A percentile compares a stretch with the other conserved stretches of the same genome.
These are phyloP conservation scores for Periglandula ipomoeae DNA, from an alignment of 2,329 filamentous ascomycete species.

Conservation along the genomic window DNA sequence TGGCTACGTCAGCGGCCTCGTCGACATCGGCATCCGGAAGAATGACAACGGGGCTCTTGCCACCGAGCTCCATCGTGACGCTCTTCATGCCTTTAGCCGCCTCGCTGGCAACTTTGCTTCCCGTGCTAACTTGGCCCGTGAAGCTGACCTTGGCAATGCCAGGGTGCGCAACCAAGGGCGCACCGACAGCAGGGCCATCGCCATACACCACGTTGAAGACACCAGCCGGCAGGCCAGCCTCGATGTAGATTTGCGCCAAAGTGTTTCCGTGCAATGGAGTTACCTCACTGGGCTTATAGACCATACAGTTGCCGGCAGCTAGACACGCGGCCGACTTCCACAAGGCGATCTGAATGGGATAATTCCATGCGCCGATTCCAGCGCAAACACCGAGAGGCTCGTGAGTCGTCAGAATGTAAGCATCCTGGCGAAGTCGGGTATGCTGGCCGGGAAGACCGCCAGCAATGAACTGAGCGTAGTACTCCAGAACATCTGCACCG, in stretches of 20 bases:
- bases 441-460: conserved; percentile 76
- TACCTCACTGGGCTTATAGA: conserved; percentile 84
- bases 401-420: conserved; percentile 77
- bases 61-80: conserved; percentile 85
- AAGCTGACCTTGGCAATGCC: conserved; percentile 79
- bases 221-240: conserved; percentile 70
- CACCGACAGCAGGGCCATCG: conserved; percentile 61
- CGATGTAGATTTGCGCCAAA: conserved; percentile 65
- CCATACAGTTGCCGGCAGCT: conserved; percentile 80
- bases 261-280: conserved; percentile 74
- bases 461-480: conserved; percentile 72
- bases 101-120: conserved; percentile 67
- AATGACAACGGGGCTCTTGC: conserved; percentile 73
- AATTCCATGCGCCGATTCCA: conserved; percentile 87
- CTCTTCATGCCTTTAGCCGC: conserved; percentile 79
- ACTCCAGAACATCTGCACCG: conserved; percentile 77
- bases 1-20: conserved; percentile 76
- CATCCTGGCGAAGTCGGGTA: conserved; percentile 61
- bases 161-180: conserved; percentile 63
- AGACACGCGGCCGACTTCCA: conserved; percentile 86
- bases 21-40: conserved; percentile 72
- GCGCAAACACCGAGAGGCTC: conserved; percentile 75
- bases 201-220: conserved; percentile 86
- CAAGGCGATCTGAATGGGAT: conserved; percentile 80
- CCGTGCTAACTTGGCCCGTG: conserved; percentile 78